A percentile compares a stretch with the other conserved stretches of the same genome.
phyloP scores from a whole-genome alignment of 257 asterid species.

The Solanum infundibuliforme region DNA sequence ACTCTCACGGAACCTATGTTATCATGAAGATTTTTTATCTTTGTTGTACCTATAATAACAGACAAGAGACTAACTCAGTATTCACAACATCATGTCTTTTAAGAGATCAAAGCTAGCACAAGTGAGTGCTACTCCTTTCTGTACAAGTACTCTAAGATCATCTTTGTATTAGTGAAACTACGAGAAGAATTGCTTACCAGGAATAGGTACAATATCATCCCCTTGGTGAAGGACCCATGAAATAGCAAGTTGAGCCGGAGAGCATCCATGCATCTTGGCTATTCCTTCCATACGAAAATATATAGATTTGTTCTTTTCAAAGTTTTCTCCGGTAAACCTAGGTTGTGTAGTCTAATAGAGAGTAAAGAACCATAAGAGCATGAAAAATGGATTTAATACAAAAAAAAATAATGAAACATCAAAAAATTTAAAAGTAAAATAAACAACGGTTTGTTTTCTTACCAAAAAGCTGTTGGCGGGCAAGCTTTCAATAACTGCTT shows the following conservation, averaged over 20 bases:
- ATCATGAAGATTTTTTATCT: conserved; percentile 41
- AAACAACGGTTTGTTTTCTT: background rate
- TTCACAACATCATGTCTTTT: background rate
- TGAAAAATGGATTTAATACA: background rate
- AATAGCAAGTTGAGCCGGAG: conserved; percentile 56
- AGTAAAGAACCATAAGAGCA: background rate
- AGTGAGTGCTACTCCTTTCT: background rate
- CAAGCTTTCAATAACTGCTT: conserved; percentile 31
- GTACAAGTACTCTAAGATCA: background rate
- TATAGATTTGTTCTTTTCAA: conserved; percentile 50
- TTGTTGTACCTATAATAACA: conserved; percentile 39
- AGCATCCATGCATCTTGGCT: conserved; percentile 40
- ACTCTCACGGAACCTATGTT: conserved; percentile 41
- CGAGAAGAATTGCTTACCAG: conserved; percentile 23
- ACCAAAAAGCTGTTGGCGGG: conserved; percentile 33
- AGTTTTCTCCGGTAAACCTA: conserved; percentile 45
- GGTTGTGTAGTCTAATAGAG: conserved; percentile 26
- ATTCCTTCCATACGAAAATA: conserved; percentile 31
- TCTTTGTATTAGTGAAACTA: background rate
- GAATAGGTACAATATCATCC: conserved; percentile 44
- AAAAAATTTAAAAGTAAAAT: background rate
- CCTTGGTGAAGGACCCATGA: conserved; percentile 62
- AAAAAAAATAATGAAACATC: background rate
- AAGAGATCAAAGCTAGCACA: no score
- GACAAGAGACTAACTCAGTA: background rate